Conservation (phyloP, 495 filamentous ascomycete species). For the Entonaema liquescens region DNA sequence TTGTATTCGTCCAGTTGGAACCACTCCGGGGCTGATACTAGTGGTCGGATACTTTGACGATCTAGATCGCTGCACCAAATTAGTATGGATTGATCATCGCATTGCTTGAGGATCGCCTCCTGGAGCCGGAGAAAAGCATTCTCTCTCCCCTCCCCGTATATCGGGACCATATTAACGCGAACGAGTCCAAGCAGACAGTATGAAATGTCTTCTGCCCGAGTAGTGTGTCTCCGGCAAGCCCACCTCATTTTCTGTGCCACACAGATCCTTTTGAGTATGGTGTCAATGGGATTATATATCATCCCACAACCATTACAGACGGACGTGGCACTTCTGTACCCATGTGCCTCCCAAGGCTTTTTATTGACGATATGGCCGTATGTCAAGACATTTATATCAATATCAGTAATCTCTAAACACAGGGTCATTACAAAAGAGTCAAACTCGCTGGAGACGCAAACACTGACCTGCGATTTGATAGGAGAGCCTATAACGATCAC, state of each 20-base stretch:
- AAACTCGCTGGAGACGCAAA: background rate
- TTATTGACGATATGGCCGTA: background rate
- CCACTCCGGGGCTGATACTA: background rate
- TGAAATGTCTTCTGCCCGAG: slow-evolving; percentile 41
- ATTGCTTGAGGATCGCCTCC: slow-evolving; percentile 37
- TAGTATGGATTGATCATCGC: slow-evolving; percentile 43
- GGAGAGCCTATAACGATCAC: slow-evolving; percentile 5
- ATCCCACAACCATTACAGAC: too few species aligned
- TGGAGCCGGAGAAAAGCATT: slow-evolving; percentile 41
- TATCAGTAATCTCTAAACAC: background rate
- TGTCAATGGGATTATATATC: too few species aligned
- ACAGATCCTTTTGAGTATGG: background rate
- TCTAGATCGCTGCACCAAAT: slow-evolving; percentile 38
- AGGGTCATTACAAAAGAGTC: background rate
- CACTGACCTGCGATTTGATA: slow-evolving; percentile 3
- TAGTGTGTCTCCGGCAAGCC: slow-evolving; percentile 35
- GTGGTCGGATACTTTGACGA: too few species aligned
- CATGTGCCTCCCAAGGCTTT: background rate
- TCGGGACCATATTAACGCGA: slow-evolving; percentile 38
- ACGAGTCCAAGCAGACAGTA: slow-evolving; percentile 45
- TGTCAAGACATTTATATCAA: slow-evolving; percentile 2
- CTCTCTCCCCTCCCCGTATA: slow-evolving; percentile 36
- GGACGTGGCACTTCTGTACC: too few species aligned
- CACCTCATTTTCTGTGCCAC: slow-evolving; percentile 44
- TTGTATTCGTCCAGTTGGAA: background rate